Percentiles rank a stretch among this genome's conserved stretches.
phyloP scores from a whole-genome alignment of 2,329 filamentous ascomycete genomes.

The Mycosphaerella sp. region DNA sequence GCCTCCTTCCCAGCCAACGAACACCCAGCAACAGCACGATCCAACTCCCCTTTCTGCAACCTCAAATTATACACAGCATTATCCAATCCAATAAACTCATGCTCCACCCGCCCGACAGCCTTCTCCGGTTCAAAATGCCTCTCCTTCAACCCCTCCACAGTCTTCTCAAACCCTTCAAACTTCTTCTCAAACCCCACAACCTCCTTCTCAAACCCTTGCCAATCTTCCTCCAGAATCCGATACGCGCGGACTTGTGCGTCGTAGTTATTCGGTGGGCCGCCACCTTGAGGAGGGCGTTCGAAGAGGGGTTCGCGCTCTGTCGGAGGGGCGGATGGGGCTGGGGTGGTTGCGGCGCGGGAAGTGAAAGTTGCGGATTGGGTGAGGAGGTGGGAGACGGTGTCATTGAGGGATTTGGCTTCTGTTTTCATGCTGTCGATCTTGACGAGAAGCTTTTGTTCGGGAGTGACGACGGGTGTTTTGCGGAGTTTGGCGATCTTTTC shows the following conservation, averaged over 20 bases:
- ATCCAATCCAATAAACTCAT: constrained; percentile 13
- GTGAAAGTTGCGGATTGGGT: constrained; percentile 4
- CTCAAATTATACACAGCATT: constrained; percentile 16
- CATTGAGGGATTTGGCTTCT: constrained; percentile 8
- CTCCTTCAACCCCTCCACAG: constrained; percentile 11
- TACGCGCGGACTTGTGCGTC: constrained; percentile 12
- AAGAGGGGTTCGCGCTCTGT: constrained; percentile 12
- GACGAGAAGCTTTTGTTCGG: constrained; percentile 8
- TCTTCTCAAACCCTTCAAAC: constrained; percentile 6
- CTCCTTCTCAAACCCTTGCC: constrained; percentile 11
- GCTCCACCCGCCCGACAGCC: constrained; percentile 5
- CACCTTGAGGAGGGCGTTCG: not conserved
- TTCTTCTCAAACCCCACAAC: constrained; percentile 5
- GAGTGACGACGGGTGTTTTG: constrained; percentile 7
- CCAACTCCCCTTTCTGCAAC: constrained; percentile 6
- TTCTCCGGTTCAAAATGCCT: constrained; percentile 8
- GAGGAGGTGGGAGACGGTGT: constrained; percentile 1
- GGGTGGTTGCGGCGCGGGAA: constrained; percentile 6
- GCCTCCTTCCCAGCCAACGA: no score
- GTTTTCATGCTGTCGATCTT: constrained; percentile 11
- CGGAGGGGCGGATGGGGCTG: constrained; percentile 7
- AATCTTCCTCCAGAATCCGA: constrained; percentile 5
- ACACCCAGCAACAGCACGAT: constrained; percentile 1
- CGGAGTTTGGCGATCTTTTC: constrained; percentile 5
- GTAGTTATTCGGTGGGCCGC: constrained; percentile 9